A percentile compares a stretch with the other conserved stretches of the same genome.
Conservation (phyloP, 1,284 basidiomycete genomes). For the Ganoderma sinense region DNA sequence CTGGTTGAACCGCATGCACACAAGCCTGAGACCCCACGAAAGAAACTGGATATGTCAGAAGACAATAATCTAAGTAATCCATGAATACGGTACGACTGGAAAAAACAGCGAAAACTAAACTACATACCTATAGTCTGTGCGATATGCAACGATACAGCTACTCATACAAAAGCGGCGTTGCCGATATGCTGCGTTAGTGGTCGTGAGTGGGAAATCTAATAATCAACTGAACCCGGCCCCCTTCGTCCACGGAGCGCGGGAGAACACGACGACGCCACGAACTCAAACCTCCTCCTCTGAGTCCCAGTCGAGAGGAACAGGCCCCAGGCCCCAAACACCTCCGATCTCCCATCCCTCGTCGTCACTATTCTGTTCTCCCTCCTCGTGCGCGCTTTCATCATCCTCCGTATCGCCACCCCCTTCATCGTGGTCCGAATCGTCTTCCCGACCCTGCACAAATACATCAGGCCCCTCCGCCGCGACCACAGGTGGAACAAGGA, state of each 20-base stretch:
- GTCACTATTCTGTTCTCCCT: slow-evolving; percentile 10
- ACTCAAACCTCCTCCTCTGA: slow-evolving; percentile 15
- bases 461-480: slow-evolving; percentile 8
- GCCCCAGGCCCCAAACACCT: background rate
- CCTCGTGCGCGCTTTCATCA: background rate
- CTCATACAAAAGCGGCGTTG: background rate
- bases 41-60: background rate
- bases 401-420: background rate
- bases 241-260: background rate
- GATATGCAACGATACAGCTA: background rate
- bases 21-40: background rate
- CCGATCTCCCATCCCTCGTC: slow-evolving; percentile 16
- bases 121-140: background rate
- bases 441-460: no score
- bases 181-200: background rate
- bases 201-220: background rate
- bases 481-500: slow-evolving; percentile 4
- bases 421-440: background rate
- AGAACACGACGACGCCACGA: background rate
- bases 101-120: background rate
- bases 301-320: slow-evolving; percentile 10
- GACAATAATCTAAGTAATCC: background rate
- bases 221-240: background rate
- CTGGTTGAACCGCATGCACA: no score
- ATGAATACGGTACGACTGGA: background rate